Conservation (phyloP, 306 rosid species). For the Cicer chorassanicum region DNA sequence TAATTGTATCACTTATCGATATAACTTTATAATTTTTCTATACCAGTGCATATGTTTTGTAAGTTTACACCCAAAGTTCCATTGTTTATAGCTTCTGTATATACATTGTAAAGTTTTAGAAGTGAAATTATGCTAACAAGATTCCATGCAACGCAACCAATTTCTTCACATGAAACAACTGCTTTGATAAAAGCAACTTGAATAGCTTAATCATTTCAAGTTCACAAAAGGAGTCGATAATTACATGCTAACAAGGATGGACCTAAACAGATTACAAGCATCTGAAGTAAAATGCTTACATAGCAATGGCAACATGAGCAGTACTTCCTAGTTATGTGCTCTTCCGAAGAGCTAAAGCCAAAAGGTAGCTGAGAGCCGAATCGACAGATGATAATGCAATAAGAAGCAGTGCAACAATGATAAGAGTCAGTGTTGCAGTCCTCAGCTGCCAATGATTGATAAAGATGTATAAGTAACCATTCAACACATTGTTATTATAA, state of each 20-base stretch:
- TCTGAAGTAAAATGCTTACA: slow-evolving; percentile 16
- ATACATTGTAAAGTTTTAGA: neutral
- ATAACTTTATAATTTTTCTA: neutral
- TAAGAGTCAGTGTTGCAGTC: slow-evolving; percentile 82
- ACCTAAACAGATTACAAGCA: slow-evolving; percentile 27
- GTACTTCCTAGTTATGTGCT: slow-evolving; percentile 36
- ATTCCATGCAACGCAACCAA: slow-evolving; percentile 4
- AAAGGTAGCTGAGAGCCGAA: slow-evolving; percentile 69
- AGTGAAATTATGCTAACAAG: neutral
- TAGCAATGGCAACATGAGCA: neutral
- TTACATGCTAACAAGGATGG: slow-evolving; percentile 1
- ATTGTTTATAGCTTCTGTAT: neutral
- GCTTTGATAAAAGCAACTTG: slow-evolving; percentile 11
- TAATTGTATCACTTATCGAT: neutral
- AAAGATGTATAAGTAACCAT: slow-evolving; percentile 4
- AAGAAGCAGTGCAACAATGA: slow-evolving; percentile 75
- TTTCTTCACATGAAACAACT: neutral
- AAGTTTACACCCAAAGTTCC: neutral
- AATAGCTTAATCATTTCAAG: slow-evolving; percentile 22
- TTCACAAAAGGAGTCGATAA: slow-evolving; percentile 25
- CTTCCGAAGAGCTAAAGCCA: slow-evolving; percentile 69
- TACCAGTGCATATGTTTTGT: neutral
- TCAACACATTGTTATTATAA: neutral
- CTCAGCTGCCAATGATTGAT: slow-evolving; percentile 65
- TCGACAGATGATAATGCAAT: slow-evolving; percentile 80